Conservation (phyloP, 768 basidiomycete genomes). For the Xerocomus potaroensis region DNA sequence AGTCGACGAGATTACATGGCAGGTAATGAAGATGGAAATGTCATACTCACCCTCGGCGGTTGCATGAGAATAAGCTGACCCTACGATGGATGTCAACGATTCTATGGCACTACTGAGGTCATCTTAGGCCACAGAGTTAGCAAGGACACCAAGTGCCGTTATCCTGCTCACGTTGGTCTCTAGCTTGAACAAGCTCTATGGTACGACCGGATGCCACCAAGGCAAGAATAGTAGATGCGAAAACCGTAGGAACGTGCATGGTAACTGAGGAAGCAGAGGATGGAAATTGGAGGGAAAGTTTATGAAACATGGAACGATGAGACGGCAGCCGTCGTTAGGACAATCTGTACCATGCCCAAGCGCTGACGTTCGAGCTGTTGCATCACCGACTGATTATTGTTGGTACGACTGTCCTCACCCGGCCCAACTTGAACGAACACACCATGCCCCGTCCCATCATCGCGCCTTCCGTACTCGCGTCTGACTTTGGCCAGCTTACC, state of each 20-base stretch:
- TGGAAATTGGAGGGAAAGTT: neutral
- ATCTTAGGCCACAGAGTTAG: slow-evolving; percentile 8
- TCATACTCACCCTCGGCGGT: slow-evolving; percentile 26
- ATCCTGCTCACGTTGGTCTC: slow-evolving; percentile 40
- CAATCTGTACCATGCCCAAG: no score
- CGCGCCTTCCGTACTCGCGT: slow-evolving; percentile 94
- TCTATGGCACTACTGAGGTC: slow-evolving; percentile 38
- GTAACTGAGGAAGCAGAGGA: neutral
- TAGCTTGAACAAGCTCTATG: slow-evolving; percentile 33
- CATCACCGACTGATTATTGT: no score
- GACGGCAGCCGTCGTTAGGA: no score
- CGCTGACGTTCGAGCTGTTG: no score
- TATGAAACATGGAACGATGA: neutral
- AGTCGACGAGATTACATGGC: neutral
- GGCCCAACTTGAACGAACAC: neutral
- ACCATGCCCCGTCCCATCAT: slow-evolving; percentile 88
- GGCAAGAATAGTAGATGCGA: slow-evolving; percentile 35
- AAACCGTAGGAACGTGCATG: slow-evolving; percentile 30
- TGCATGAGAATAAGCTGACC: slow-evolving; percentile 27
- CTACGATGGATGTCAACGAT: slow-evolving; percentile 36
- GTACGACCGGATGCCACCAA: slow-evolving; percentile 34
- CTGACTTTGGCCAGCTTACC: slow-evolving; percentile 92
- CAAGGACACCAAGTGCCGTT: neutral
- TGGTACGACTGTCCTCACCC: no score
- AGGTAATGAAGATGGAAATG: no score